Evolutionary conservation across 306 rosid genomes (phyloP).

Genomic region (Medicago ruthenica): DNA sequence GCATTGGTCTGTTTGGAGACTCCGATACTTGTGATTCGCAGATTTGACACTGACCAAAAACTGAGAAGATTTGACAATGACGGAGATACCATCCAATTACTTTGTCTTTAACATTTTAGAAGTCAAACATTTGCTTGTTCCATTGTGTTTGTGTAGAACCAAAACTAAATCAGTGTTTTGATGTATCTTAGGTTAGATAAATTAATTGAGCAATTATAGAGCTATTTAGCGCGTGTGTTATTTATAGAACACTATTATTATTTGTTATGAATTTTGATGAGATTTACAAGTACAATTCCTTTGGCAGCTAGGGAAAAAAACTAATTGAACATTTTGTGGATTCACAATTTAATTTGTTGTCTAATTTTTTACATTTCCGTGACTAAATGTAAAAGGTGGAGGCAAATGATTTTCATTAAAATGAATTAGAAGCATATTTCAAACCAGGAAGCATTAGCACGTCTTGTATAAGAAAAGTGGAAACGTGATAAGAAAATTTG

Average conservation of each 20-base stretch:
- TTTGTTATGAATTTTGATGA: background rate
- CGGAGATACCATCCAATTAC: background rate
- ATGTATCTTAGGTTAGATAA: background rate
- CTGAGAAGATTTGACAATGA: slow-evolving; percentile 37
- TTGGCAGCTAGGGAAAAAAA: background rate
- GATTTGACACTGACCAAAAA: slow-evolving; percentile 6
- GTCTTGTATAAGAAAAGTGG: slow-evolving; percentile 7
- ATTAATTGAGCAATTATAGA: background rate
- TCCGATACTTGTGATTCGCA: background rate
- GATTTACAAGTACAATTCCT: background rate
- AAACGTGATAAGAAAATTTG: slow-evolving; percentile 27
- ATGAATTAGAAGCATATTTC: background rate
- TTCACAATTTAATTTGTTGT: background rate
- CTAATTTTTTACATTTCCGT: background rate
- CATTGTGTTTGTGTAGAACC: background rate
- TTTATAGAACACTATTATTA: background rate
- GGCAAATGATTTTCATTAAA: background rate
- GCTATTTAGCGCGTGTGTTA: background rate
- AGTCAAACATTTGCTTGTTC: slow-evolving; percentile 3
- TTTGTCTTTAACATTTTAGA: too few species aligned
- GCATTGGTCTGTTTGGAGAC: background rate
- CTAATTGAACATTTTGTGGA: background rate
- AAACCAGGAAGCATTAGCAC: background rate
- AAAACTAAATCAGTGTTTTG: background rate
- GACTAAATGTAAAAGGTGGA: background rate